Evolutionary conservation across 2,329 filamentous ascomycete genomes (phyloP).

Genomic region (Penicillium sp.): DNA sequence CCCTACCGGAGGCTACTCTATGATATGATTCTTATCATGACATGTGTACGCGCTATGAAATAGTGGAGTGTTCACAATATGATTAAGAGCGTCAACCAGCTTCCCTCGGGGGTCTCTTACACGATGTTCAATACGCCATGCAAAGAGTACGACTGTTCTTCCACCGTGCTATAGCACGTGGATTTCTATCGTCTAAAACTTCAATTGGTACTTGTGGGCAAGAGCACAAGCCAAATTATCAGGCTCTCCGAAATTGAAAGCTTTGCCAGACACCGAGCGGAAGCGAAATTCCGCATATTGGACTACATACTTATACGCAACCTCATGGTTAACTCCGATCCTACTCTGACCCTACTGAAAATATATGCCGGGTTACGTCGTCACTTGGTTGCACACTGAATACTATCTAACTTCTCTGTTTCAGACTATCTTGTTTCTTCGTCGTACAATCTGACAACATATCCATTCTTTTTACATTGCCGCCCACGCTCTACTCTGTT

Average conservation of each 20-base stretch:
- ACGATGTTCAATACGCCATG: not conserved
- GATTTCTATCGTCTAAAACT: not conserved
- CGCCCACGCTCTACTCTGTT: not conserved
- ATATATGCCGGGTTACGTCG: not conserved
- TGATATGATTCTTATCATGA: not conserved
- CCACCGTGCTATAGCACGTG: not conserved
- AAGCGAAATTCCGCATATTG: not conserved
- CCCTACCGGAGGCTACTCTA: not conserved
- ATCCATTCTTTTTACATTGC: not conserved
- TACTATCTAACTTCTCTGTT: not conserved
- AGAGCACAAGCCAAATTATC: not conserved
- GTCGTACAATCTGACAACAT: not conserved
- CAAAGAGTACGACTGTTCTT: not conserved
- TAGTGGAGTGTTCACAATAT: not conserved
- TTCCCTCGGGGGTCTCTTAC: not conserved
- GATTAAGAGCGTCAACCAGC: not conserved
- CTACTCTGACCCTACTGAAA: not conserved
- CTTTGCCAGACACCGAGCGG: not conserved
- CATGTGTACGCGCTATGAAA: not conserved
- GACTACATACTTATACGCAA: not conserved
- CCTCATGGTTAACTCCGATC: not conserved
- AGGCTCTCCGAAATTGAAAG: not conserved
- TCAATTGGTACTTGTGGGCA: not conserved
- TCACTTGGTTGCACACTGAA: not conserved
- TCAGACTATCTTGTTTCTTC: not conserved